Conservation (phyloP, 495 filamentous ascomycete genomes). For the Lepidopterella palustris region DNA sequence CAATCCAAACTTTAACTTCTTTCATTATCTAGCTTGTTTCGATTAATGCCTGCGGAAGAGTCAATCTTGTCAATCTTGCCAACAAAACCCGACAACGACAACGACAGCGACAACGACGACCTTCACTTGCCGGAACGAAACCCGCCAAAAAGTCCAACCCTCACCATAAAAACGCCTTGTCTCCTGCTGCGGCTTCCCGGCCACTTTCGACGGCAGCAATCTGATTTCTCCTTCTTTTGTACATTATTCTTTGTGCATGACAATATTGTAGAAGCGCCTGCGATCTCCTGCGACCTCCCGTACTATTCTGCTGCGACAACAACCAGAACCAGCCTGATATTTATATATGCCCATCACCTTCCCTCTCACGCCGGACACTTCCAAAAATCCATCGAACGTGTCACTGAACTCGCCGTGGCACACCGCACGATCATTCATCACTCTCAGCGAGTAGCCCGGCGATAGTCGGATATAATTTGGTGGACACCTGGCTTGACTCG, state of each 20-base stretch:
- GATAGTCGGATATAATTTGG: background rate
- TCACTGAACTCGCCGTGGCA: background rate
- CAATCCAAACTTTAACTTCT: background rate
- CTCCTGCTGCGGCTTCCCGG: slow-evolving; percentile 21
- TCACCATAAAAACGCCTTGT: slow-evolving; percentile 15
- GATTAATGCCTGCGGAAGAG: background rate
- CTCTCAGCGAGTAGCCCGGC: background rate
- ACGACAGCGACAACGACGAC: too few species aligned
- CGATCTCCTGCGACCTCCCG: slow-evolving; percentile 16
- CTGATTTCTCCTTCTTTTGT: slow-evolving; percentile 7
- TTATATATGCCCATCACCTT: slow-evolving; percentile 4
- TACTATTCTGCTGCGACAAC: slow-evolving; percentile 17
- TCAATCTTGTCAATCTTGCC: background rate
- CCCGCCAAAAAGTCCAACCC: background rate
- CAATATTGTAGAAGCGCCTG: slow-evolving; percentile 16
- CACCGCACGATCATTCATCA: background rate
- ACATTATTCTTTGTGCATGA: slow-evolving; percentile 15
- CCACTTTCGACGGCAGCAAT: slow-evolving; percentile 10
- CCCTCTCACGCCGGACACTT: slow-evolving; percentile 2
- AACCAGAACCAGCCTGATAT: slow-evolving; percentile 1
- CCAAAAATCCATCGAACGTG: background rate
- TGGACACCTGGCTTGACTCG: background rate
- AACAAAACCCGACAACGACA: background rate
- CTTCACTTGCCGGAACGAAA: too few species aligned
- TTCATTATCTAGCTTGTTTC: background rate